Evolutionary conservation across 73 alveolate genomes (phyloP), one percentile per base, ranked within the genome.

Genomic region (Paramecium tetraurelia): DNA sequence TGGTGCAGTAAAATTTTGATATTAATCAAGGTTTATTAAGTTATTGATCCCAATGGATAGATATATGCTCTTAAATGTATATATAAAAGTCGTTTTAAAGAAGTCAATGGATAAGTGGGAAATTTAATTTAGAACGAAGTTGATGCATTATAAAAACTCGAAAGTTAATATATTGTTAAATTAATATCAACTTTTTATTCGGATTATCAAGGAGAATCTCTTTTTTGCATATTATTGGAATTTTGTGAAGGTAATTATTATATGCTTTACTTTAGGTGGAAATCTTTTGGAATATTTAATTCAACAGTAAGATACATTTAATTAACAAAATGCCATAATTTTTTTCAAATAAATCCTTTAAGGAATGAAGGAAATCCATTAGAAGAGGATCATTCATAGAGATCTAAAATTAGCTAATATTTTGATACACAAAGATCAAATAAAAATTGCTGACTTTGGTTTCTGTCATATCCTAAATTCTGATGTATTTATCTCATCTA

Each of bases 371-470:
- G 92, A 63, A 36, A 31, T 89, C 24, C 92, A 77, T 40, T 22
- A 40, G 24, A 40, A 44, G 59, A 70, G 75, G 24, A 89, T 89
- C 0, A 89, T 89, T 8, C 94, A 89, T 89, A 63, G 94, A 44
- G 94, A 89, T 89, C 46, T 89, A 12, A 89, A 89, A 44, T 27
- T 71, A 24, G 38, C 84, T 14, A 89, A 89, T 71, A 83, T 89
- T 38, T 58, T 89, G 4, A 20, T 89, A 14, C 57, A 77, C 12
- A 27, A 72, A 14, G 71, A 89, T 12, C 27, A 20, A 43, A 5
- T 89, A 27, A 89, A 89, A 33, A 83, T 89, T 14, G 94, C 94
- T 27, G 94, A 89, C 48, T 43, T 80, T 29, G 90, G 90, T 2
- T 80, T 80, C 7, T 80, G 90, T 11, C 59, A 72, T 72, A 5